A percentile compares a stretch with the other conserved stretches of the same genome.
phyloP scores from a whole-genome alignment of 345 rosid genomes.

The Mallotus nudiflorus region DNA sequence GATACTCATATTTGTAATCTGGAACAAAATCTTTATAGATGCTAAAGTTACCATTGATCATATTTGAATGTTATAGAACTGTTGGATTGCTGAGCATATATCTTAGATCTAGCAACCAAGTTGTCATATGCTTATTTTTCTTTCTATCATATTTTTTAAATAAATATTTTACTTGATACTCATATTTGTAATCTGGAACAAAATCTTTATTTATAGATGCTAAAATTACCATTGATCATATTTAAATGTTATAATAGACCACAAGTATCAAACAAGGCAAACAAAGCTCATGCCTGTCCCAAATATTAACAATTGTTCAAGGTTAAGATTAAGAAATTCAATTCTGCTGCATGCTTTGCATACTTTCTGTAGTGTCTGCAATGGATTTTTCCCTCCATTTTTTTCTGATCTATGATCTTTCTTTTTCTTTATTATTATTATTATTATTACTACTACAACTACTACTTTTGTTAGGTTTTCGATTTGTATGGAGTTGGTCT shows the following conservation, averaged over 20 bases:
- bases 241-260: neutral
- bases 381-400: neutral
- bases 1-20: no score
- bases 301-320: neutral
- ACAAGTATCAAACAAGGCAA: no score
- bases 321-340: neutral
- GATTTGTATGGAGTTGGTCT: conserved; percentile 84
- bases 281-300: neutral
- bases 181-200: neutral
- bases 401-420: no score
- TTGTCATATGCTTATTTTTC: neutral
- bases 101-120: neutral
- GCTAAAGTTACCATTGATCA: no score
- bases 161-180: neutral
- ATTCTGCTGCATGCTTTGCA: neutral
- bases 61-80: no score
- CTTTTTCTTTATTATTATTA: no score
- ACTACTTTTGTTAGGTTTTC: conserved; percentile 64
- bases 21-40: no score
- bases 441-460: no score
- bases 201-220: neutral
- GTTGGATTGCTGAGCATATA: no score
- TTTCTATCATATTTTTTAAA: neutral
- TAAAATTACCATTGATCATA: neutral
- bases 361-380: no score